Evolutionary conservation across 1,284 basidiomycete species (phyloP).

Genomic region (Mycosarcoma maydis): DNA sequence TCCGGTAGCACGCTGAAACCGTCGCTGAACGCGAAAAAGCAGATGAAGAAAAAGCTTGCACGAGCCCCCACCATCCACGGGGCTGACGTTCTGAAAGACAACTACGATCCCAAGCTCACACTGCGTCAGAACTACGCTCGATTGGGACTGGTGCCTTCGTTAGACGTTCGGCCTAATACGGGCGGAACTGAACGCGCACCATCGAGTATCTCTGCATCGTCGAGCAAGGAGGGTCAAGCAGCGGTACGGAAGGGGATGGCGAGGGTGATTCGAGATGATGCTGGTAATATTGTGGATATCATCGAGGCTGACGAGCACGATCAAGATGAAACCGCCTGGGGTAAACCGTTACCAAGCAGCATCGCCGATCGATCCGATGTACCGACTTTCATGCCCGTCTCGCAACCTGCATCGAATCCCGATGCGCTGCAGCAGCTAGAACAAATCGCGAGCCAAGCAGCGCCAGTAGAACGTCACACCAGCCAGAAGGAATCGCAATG

Average conservation of each 20-base stretch:
- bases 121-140: slow-evolving; percentile 89
- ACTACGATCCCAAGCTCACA: slow-evolving; percentile 89
- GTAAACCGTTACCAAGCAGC: slow-evolving; percentile 43
- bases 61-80: slow-evolving; percentile 76
- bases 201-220: neutral
- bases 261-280: slow-evolving; percentile 82
- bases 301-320: slow-evolving; percentile 75
- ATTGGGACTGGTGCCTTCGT: slow-evolving; percentile 75
- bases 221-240: neutral
- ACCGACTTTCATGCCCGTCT: slow-evolving; percentile 19
- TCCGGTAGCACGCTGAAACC: slow-evolving; percentile 71
- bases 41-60: slow-evolving; percentile 74
- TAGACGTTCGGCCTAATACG: slow-evolving; percentile 31
- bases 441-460: slow-evolving; percentile 16
- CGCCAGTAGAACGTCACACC: slow-evolving; percentile 73
- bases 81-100: slow-evolving; percentile 81
- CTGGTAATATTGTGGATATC: slow-evolving; percentile 81
- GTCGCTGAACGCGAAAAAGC: slow-evolving; percentile 76
- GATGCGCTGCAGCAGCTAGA: slow-evolving; percentile 10
- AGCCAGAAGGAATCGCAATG: slow-evolving; percentile 78
- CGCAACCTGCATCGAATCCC: neutral
- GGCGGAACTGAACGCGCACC: slow-evolving; percentile 40
- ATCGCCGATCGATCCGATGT: slow-evolving; percentile 26
- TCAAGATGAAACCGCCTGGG: slow-evolving; percentile 67
- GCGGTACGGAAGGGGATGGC: slow-evolving; percentile 76